Percentiles rank a stretch among this genome's conserved stretches.
phyloP scores from a whole-genome alignment of 2,329 filamentous ascomycete genomes.

The Grosmannia penicillata region DNA sequence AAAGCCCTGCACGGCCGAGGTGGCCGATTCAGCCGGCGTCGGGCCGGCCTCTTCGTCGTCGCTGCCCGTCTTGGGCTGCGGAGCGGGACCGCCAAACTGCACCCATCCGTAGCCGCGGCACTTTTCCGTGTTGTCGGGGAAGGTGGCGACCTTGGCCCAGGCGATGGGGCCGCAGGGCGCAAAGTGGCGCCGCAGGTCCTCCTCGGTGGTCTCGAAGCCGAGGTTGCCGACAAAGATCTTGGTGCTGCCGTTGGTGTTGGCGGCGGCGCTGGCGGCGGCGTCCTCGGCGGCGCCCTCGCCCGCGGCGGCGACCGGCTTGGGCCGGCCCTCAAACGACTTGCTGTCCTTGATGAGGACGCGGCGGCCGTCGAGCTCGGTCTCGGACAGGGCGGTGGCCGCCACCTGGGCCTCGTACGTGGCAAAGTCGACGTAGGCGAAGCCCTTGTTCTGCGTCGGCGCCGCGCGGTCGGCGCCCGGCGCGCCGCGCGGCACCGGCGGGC shows the following conservation, averaged over 20 bases:
- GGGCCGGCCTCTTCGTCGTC: not conserved
- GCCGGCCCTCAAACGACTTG: slow-evolving; percentile 79
- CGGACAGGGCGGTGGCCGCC: slow-evolving; percentile 73
- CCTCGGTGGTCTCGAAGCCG: slow-evolving; percentile 66
- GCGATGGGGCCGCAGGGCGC: slow-evolving; percentile 69
- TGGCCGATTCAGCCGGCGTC: slow-evolving; percentile 31
- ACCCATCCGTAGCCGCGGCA: slow-evolving; percentile 98
- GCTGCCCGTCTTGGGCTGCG: not conserved
- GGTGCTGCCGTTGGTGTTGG: slow-evolving; percentile 38
- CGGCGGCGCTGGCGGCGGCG: slow-evolving; percentile 16
- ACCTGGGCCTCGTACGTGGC: slow-evolving; percentile 52
- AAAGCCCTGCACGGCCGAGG: slow-evolving; percentile 67
- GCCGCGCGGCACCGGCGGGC: not conserved
- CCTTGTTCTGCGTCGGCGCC: slow-evolving; percentile 48
- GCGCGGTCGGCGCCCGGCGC: slow-evolving; percentile 17
- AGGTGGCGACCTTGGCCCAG: slow-evolving; percentile 80
- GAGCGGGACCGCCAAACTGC: slow-evolving; percentile 46
- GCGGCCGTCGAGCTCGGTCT: slow-evolving; percentile 61
- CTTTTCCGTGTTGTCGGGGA: slow-evolving; percentile 81
- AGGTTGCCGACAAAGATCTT: slow-evolving; percentile 90
- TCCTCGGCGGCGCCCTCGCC: slow-evolving; percentile 13
- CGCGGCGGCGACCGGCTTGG: slow-evolving; percentile 27
- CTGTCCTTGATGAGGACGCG: slow-evolving; percentile 87
- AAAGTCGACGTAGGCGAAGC: slow-evolving; percentile 95
- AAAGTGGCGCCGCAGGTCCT: slow-evolving; percentile 70